Conservation (phyloP, 345 rosid species). For the Hirschfeldia incana region DNA sequence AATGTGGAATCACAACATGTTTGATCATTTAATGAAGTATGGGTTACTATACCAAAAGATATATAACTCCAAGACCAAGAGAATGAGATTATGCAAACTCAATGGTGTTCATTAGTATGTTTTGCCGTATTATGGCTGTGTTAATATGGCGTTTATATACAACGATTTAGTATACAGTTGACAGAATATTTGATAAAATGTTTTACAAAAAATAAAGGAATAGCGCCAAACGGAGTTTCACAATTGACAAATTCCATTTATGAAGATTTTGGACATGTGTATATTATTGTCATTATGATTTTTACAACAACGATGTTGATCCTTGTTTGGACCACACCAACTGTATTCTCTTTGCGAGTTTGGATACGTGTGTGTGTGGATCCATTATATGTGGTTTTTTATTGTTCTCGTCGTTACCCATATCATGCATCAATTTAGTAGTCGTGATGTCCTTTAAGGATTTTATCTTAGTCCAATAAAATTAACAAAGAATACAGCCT, state of each 20-base stretch:
- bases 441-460: conserved; percentile 12
- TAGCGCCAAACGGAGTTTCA: not conserved
- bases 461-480: not conserved
- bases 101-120: not conserved
- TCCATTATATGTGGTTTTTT: conserved; percentile 2
- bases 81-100: not conserved
- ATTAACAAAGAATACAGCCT: not conserved
- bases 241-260: conserved; percentile 25
- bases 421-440: conserved; percentile 4
- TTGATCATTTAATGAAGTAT: not conserved
- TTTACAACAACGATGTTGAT: not conserved
- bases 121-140: not conserved
- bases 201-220: not conserved
- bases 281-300: not conserved
- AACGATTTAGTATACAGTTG: too few species aligned
- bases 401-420: conserved; percentile 14
- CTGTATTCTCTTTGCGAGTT: conserved; percentile 13
- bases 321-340: not conserved
- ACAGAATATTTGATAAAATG: not conserved
- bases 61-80: not conserved
- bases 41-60: not conserved
- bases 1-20: not conserved
- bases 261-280: conserved; percentile 31
- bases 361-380: conserved; percentile 18
- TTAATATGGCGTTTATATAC: not conserved